Evolutionary conservation across 345 rosid species (phyloP), one percentile per base, ranked within the genome.

Genomic region (Eucalyptus urophylla): DNA sequence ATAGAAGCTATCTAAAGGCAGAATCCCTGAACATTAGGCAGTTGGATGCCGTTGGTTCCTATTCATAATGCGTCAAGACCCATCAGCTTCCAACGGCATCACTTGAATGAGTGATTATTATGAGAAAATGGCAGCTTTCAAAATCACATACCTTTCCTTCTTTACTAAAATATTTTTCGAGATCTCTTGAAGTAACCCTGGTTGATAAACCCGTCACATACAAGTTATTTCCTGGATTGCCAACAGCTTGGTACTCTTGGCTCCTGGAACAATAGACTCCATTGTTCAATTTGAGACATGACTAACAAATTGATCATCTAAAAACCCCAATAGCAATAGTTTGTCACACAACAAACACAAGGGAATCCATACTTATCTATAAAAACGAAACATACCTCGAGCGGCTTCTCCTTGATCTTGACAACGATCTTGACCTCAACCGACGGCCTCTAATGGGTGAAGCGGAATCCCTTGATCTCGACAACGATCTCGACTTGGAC

Each of bases 141-240:
- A 17, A 87, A 29, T 50, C 50, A 50, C 31, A 89, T 91, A 95
- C 96, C 97, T 94, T 95, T 44, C 97, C 97, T 90, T 95, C 95
- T 53, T 89, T 89, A 91, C 89, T 69, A 89, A 95, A 95, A 89
- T 40, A 94, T 89, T 94, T 94, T 92, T 94, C 95, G 62, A 95
- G 91, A 86, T 94, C 97, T 87, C 83, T 86, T 22, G 80, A 29
- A 17, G 92, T 93, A 60, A 93, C 92, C 91, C 96, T 92, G 16
- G 96, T 93, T 53, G 96, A 94, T 87, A 94, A 91, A 56, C 97
- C 97, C 14, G 96, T 95, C 24, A 95, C 95, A 86, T 95, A 95
- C 92, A 94, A 90, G 91, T 94, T 95, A 90, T 94, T 94, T 83
- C 97, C 95, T 5, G 96, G 95, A 90, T 95, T 95, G 44, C 53